A percentile compares a stretch with the other conserved stretches of the same genome.
Conservation (phyloP, 805 yeast species). For the Cyberlindnera veronae region DNA sequence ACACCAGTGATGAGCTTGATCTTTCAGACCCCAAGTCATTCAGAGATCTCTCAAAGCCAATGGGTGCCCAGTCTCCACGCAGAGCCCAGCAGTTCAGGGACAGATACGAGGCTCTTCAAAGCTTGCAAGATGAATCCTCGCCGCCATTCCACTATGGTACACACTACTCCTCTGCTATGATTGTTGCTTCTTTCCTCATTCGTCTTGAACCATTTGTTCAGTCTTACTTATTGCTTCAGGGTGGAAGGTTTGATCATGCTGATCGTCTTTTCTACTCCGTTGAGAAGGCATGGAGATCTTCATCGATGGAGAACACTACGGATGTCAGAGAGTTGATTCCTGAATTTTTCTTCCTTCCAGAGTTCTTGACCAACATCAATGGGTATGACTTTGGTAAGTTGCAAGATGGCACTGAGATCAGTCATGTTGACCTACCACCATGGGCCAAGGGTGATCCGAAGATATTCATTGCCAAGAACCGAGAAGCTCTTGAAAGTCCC, state of each 20-base stretch:
- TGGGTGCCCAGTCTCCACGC: slow-evolving; percentile 77
- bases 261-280: slow-evolving; percentile 76
- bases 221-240: slow-evolving; percentile 74
- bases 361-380: slow-evolving; percentile 65
- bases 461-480: slow-evolving; percentile 66
- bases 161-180: slow-evolving; percentile 92
- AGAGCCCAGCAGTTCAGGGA: slow-evolving; percentile 65
- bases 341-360: slow-evolving; percentile 81
- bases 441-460: slow-evolving; percentile 83
- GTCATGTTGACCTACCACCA: slow-evolving; percentile 68
- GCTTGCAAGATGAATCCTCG: slow-evolving; percentile 52
- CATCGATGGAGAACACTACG: slow-evolving; percentile 74
- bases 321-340: slow-evolving; percentile 88
- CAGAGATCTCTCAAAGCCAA: slow-evolving; percentile 80
- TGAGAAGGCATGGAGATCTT: slow-evolving; percentile 76
- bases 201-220: slow-evolving; percentile 79
- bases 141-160: slow-evolving; percentile 93
- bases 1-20: slow-evolving; percentile 67
- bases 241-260: slow-evolving; percentile 86
- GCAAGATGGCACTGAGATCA: slow-evolving; percentile 55
- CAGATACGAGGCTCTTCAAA: slow-evolving; percentile 65
- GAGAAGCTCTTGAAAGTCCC: slow-evolving; percentile 81
- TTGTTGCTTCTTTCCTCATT: slow-evolving; percentile 76
- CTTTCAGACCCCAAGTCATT: slow-evolving; percentile 56
- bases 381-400: slow-evolving; percentile 65